A percentile compares a stretch with the other conserved stretches of the same genome.
These are phyloP conservation scores for Populus tremula DNA, from an alignment of 345 rosid species.

Conservation along the genomic window DNA sequence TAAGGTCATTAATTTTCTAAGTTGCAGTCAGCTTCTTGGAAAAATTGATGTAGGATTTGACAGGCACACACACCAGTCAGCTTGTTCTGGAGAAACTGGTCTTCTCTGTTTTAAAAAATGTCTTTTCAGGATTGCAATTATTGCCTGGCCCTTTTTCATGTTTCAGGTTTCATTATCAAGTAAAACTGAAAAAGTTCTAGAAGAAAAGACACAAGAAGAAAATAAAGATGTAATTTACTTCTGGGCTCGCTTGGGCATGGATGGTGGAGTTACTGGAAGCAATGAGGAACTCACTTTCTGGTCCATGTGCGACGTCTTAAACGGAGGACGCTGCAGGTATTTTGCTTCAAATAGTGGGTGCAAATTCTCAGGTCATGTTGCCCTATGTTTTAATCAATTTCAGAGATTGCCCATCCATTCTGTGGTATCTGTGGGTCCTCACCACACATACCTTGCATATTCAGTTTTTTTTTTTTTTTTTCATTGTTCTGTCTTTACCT, in stretches of 20 bases:
- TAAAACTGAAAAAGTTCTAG: conserved; percentile 26
- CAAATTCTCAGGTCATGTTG: neutral
- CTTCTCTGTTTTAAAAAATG: neutral
- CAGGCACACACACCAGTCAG: neutral
- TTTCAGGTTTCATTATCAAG: conserved; percentile 30
- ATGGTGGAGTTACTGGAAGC: conserved; percentile 19
- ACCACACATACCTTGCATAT: neutral
- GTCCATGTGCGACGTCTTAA: conserved; percentile 35
- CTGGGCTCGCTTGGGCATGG: conserved; percentile 27
- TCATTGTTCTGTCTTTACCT: neutral
- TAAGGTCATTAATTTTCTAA: neutral
- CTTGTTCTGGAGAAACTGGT: neutral
- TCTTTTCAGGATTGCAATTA: neutral
- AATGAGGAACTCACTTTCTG: conserved; percentile 24
- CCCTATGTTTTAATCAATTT: neutral
- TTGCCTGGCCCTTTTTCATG: neutral
- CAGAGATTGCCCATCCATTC: neutral
- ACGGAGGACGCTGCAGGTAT: conserved; percentile 37
- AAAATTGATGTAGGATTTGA: neutral
- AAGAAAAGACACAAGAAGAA: conserved; percentile 24
- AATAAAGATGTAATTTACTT: conserved; percentile 30
- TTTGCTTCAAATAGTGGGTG: neutral
- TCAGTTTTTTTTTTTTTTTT: too few relatives aligned
- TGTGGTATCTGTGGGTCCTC: neutral
- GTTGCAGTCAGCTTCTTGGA: neutral